A percentile compares a stretch with the other conserved stretches of the same genome.
Evolutionary conservation across 768 basidiomycete genomes (phyloP).

Genomic region (Boletellus ananas): DNA sequence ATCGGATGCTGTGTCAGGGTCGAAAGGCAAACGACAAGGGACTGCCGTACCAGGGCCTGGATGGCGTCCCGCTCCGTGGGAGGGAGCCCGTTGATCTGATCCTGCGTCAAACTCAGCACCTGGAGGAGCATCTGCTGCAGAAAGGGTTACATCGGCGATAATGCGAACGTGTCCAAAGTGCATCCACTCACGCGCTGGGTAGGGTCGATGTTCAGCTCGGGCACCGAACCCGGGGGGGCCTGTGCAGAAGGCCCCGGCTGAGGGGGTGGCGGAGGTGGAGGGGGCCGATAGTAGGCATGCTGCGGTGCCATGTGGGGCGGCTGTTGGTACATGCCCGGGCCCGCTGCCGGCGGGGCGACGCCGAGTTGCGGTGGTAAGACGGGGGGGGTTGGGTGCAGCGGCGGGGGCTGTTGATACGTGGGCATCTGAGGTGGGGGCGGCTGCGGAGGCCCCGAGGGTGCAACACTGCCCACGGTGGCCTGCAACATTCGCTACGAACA

Average conservation of each 20-base stretch:
- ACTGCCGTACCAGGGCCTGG: conserved; percentile 60
- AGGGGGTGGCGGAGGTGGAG: conserved; percentile 28
- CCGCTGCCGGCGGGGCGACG: conserved; percentile 26
- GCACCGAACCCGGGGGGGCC: conserved; percentile 31
- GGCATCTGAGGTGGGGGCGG: conserved; percentile 32
- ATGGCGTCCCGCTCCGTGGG: conserved; percentile 77
- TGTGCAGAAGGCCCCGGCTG: conserved; percentile 15
- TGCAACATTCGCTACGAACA: conserved; percentile 48
- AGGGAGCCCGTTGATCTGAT: conserved; percentile 79
- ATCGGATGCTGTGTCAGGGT: neutral
- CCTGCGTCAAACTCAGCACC: conserved; percentile 75
- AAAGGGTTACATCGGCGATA: neutral
- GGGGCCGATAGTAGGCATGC: conserved; percentile 31
- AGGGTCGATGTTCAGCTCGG: conserved; percentile 41
- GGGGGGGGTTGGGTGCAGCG: conserved; percentile 33
- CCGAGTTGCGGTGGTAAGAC: conserved; percentile 33
- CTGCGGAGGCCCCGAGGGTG: conserved; percentile 26
- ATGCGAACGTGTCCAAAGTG: neutral
- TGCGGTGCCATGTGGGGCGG: conserved; percentile 32
- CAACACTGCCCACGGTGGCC: conserved; percentile 33
- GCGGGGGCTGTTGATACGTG: conserved; percentile 27
- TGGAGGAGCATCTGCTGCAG: conserved; percentile 77
- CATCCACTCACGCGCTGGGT: conserved; percentile 42
- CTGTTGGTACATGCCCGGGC: conserved; percentile 29
- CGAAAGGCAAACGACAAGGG: neutral